These are phyloP conservation scores for Trichosporon sp. DNA, from an alignment of 1,284 basidiomycete species.

Conservation along the genomic window DNA sequence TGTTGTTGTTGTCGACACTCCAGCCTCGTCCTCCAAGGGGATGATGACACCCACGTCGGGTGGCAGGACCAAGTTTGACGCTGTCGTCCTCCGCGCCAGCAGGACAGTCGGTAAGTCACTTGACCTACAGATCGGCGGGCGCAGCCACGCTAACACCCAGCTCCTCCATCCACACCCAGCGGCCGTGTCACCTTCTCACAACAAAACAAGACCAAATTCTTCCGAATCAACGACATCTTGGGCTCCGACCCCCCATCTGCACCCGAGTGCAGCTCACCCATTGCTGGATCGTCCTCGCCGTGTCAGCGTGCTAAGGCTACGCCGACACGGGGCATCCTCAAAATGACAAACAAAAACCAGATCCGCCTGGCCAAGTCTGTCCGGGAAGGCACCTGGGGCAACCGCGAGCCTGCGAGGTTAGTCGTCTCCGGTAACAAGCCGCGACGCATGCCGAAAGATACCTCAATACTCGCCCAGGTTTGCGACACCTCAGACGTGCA, in stretches of 20 bases:
- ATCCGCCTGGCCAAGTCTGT: conserved; percentile 50
- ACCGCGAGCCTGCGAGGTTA: conserved; percentile 50
- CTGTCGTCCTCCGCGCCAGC: not conserved
- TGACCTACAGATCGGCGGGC: not conserved
- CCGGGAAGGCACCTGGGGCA: conserved; percentile 53
- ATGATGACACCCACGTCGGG: not conserved
- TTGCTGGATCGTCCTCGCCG: conserved; percentile 21
- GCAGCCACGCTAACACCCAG: not conserved
- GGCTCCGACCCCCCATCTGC: conserved; percentile 30
- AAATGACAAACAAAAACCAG: conserved; percentile 33
- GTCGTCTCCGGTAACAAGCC: conserved; percentile 44
- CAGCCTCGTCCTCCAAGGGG: not conserved
- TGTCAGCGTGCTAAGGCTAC: not conserved
- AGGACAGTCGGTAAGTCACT: conserved; percentile 1
- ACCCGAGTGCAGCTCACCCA: conserved; percentile 21
- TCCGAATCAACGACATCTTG: conserved; percentile 43
- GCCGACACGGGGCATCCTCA: conserved; percentile 41
- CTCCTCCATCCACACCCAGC: conserved; percentile 7
- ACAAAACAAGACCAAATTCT: conserved; percentile 44
- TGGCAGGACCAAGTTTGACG: not conserved
- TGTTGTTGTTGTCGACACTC: not conserved
- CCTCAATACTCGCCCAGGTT: conserved; percentile 25
- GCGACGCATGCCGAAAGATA: not conserved
- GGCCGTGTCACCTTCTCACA: conserved; percentile 45
- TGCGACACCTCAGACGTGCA: conserved; percentile 29